Evolutionary conservation across 2,329 filamentous ascomycete genomes (phyloP).

Genomic region (Fusarium guadeloupense): DNA sequence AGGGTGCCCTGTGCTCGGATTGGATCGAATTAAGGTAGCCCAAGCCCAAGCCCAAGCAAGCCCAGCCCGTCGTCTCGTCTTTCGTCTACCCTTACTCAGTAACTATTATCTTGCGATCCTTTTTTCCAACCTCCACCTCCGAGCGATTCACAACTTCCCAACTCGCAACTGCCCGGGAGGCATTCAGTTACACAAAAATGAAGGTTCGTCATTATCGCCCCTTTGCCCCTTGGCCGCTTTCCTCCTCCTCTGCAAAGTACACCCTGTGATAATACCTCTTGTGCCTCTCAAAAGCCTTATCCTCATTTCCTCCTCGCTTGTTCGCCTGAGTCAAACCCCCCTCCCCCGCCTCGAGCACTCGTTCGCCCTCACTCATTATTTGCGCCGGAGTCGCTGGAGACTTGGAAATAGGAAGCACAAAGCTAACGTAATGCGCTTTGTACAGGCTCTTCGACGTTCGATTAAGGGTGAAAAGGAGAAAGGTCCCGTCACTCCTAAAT

Average conservation of each 20-base stretch:
- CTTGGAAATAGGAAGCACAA: conserved; percentile 30
- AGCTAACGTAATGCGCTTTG: conserved; percentile 57
- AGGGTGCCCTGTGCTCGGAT: conserved; percentile 24
- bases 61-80: conserved; percentile 30
- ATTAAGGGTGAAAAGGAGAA: conserved; percentile 90
- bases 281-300: conserved; percentile 15
- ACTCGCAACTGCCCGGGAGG: conserved; percentile 44
- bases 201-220: conserved; percentile 48
- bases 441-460: conserved; percentile 82
- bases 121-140: conserved; percentile 35
- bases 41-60: too few species aligned
- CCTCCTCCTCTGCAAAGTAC: conserved; percentile 2
- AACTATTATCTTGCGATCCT: conserved; percentile 35
- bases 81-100: conserved; percentile 15
- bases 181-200: conserved; percentile 49
- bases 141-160: conserved; percentile 38
- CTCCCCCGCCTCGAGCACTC: conserved; percentile 18
- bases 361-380: conserved; percentile 15
- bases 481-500: conserved; percentile 82
- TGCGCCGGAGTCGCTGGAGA: conserved; percentile 19
- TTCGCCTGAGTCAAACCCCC: conserved; percentile 10
- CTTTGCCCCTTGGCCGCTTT: conserved; percentile 26
- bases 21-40: conserved; percentile 40
- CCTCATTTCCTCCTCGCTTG: conserved; percentile 9
- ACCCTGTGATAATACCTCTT: conserved; percentile 13